Evolutionary conservation across 129 eudicot species (phyloP).

Genomic region (Lactuca sativa): DNA sequence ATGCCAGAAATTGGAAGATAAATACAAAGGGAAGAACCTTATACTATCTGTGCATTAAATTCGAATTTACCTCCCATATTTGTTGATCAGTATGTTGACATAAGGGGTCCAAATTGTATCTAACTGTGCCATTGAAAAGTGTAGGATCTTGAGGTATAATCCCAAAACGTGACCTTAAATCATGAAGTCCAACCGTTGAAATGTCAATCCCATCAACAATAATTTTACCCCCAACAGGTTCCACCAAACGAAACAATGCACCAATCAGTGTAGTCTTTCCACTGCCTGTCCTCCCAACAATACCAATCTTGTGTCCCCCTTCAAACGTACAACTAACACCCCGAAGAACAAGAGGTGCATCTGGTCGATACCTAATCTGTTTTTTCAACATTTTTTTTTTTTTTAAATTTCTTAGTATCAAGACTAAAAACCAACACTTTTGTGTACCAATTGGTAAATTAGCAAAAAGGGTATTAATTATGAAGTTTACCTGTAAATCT

Average conservation of each 20-base stretch:
- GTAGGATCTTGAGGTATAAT: slow-evolving; percentile 74
- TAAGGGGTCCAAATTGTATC: slow-evolving; percentile 69
- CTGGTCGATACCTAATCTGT: slow-evolving; percentile 61
- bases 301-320: slow-evolving; percentile 74
- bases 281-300: slow-evolving; percentile 76
- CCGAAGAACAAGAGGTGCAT: slow-evolving; percentile 58
- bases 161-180: slow-evolving; percentile 61
- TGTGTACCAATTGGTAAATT: neutral
- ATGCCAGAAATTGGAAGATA: neutral
- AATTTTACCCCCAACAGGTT: slow-evolving; percentile 56
- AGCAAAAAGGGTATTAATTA: neutral
- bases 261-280: slow-evolving; percentile 70
- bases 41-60: neutral
- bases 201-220: slow-evolving; percentile 60
- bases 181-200: slow-evolving; percentile 59
- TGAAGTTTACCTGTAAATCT: slow-evolving; percentile 55
- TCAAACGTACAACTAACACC: slow-evolving; percentile 52
- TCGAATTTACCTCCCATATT: slow-evolving; percentile 58
- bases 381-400: slow-evolving; percentile 12
- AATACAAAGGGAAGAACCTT: neutral
- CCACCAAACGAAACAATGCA: slow-evolving; percentile 65
- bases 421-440: neutral
- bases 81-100: slow-evolving; percentile 51
- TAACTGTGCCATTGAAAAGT: slow-evolving; percentile 65
- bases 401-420: neutral